Conservation (phyloP, 1,284 basidiomycete genomes). For the Cryptococcus sp. region DNA sequence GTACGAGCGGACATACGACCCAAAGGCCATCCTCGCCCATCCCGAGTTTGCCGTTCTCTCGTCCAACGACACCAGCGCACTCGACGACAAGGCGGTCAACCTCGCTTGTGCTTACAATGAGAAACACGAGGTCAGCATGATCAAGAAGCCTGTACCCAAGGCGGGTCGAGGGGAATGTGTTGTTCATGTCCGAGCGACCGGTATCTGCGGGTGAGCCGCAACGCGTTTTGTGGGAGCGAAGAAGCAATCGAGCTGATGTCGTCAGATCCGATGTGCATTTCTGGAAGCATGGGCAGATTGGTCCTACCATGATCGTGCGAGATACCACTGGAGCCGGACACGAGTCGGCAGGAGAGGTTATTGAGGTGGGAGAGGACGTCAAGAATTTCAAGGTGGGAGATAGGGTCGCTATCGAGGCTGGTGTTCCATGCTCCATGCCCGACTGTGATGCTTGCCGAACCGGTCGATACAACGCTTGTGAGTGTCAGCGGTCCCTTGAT, state of each 20-base stretch:
- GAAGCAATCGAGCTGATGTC: background rate
- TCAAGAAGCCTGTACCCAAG: conserved; percentile 39
- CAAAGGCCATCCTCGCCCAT: conserved; percentile 25
- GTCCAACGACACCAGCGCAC: conserved; percentile 1
- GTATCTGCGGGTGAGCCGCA: conserved; percentile 45
- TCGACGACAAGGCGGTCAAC: conserved; percentile 17
- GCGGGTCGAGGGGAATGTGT: conserved; percentile 44
- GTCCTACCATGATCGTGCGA: conserved; percentile 36
- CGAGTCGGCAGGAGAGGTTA: conserved; percentile 49
- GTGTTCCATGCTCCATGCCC: conserved; percentile 51
- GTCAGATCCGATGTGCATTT: conserved; percentile 48
- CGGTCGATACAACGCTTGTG: conserved; percentile 53
- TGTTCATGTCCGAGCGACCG: conserved; percentile 46
- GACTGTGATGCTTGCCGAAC: conserved; percentile 51
- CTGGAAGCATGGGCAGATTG: conserved; percentile 50
- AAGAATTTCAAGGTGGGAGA: conserved; percentile 44
- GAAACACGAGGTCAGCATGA: conserved; percentile 41
- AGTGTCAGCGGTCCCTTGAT: conserved; percentile 10
- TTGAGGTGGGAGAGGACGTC: conserved; percentile 48
- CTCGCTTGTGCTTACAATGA: conserved; percentile 44
- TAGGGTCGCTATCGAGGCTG: conserved; percentile 52
- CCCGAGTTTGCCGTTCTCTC: conserved; percentile 32
- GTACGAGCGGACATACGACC: conserved; percentile 30
- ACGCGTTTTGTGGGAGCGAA: background rate
- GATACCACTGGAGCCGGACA: conserved; percentile 45